A percentile compares a stretch with the other conserved stretches of the same genome.
Evolutionary conservation across 352 stramenopile genomes (phyloP).

Genomic region (Pythium grandisporangium): DNA sequence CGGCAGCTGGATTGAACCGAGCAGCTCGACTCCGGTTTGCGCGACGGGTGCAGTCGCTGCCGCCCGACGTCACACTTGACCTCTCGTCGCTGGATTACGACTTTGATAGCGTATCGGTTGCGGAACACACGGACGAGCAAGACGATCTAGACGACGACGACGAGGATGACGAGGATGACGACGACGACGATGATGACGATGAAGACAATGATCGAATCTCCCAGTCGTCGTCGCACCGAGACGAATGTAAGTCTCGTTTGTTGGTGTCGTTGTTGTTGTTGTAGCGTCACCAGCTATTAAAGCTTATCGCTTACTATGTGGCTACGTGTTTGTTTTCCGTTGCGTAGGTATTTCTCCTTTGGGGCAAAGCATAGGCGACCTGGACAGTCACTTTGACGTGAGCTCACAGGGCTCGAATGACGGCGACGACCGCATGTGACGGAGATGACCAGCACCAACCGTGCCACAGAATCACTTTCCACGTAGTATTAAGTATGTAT

Average conservation of each 20-base stretch:
- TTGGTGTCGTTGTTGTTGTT: neutral
- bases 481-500: neutral
- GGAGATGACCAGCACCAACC: neutral
- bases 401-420: slow-evolving; percentile 62
- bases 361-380: slow-evolving; percentile 66
- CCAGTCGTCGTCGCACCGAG: slow-evolving; percentile 59
- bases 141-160: too few relatives aligned
- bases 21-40: too few relatives aligned
- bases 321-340: too few relatives aligned
- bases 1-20: too few relatives aligned
- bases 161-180: too few relatives aligned
- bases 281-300: too few relatives aligned
- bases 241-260: slow-evolving; percentile 44
- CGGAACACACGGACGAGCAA: too few relatives aligned
- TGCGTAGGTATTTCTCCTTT: slow-evolving; percentile 60
- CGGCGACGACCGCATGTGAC: slow-evolving; percentile 1
- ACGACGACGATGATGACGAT: too few relatives aligned
- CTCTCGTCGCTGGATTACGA: slow-evolving; percentile 60
- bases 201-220: slow-evolving; percentile 55
- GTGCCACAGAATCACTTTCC: neutral
- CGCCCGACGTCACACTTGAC: slow-evolving; percentile 41
- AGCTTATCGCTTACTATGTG: too few relatives aligned
- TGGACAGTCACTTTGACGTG: slow-evolving; percentile 74
- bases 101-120: slow-evolving; percentile 77
- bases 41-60: slow-evolving; percentile 52